Evolutionary conservation across 352 stramenopile genomes (phyloP).

Genomic region (Globisporangium middletonii): DNA sequence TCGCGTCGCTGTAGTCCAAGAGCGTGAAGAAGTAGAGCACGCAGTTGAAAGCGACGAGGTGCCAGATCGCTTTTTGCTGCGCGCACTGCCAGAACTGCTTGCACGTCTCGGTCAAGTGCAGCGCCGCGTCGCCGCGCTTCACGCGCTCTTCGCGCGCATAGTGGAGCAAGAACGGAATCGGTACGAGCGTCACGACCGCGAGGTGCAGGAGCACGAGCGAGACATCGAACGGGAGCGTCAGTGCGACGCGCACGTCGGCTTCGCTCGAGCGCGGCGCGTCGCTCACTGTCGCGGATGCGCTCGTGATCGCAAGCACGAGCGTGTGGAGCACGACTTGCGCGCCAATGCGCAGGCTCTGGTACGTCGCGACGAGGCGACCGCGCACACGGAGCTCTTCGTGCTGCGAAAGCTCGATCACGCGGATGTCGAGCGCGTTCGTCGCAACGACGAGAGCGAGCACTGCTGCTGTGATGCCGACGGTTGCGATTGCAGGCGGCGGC

Average conservation of each 20-base stretch:
- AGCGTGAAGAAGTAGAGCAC: conserved; percentile 34
- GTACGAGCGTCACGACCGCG: conserved; percentile 17
- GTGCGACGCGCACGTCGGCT: not conserved
- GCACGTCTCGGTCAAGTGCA: conserved; percentile 13
- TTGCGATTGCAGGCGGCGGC: conserved; percentile 4
- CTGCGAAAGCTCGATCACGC: conserved; percentile 39
- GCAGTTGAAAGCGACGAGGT: conserved; percentile 38
- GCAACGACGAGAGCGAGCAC: conserved; percentile 25
- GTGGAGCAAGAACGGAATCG: conserved; percentile 25
- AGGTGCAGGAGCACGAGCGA: conserved; percentile 20
- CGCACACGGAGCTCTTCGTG: conserved; percentile 26
- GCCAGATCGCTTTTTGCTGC: conserved; percentile 40
- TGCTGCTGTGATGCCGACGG: conserved; percentile 12
- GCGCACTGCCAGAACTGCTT: conserved; percentile 18
- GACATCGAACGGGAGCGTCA: not conserved
- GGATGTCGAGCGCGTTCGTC: conserved; percentile 31
- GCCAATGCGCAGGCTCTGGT: conserved; percentile 26
- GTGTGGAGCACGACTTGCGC: conserved; percentile 19
- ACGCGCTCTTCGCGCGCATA: conserved; percentile 19
- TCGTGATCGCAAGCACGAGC: conserved; percentile 10
- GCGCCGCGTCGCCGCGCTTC: not conserved
- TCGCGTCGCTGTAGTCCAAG: conserved; percentile 21
- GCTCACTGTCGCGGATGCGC: not conserved
- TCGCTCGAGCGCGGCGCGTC: too few species aligned
- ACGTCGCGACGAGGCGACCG: conserved; percentile 24